Percentiles rank a stretch among this genome's conserved stretches.
Conservation (phyloP, 2,329 filamentous ascomycete species). For the Diplodia mutila region DNA sequence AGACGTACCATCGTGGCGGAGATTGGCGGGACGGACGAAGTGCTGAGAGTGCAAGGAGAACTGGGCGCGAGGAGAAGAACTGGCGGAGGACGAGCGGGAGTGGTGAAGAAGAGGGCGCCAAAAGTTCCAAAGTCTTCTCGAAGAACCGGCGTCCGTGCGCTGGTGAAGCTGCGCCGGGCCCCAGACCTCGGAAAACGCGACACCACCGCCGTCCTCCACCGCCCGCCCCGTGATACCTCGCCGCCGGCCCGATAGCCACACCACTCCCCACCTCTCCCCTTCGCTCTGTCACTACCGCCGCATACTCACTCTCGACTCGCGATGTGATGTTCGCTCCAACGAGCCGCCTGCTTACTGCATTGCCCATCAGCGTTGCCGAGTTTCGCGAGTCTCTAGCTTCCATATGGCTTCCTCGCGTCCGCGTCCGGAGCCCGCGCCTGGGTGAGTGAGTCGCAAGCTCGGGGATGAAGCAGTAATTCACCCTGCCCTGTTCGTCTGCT, state of each 20-base stretch:
- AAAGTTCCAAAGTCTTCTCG: constrained; percentile 20
- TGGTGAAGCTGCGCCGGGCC: constrained; percentile 3
- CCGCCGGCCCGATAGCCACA: constrained; percentile 9
- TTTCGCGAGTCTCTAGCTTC: constrained; percentile 23
- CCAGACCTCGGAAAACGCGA: constrained; percentile 21
- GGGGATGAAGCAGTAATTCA: not conserved
- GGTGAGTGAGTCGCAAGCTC: constrained; percentile 19
- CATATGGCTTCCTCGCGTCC: constrained; percentile 26
- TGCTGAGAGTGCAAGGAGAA: not conserved
- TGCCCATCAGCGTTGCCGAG: constrained; percentile 24
- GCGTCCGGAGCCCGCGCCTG: constrained; percentile 24
- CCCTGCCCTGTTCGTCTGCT: not conserved
- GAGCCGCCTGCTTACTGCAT: constrained; percentile 12
- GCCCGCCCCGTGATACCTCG: constrained; percentile 12
- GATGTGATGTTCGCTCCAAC: constrained; percentile 26
- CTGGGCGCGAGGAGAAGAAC: constrained; percentile 2
- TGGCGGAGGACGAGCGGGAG: not conserved
- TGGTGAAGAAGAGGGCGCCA: constrained; percentile 17
- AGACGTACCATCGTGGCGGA: constrained; percentile 27
- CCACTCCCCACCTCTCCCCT: not conserved
- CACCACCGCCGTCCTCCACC: not conserved
- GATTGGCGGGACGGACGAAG: not conserved
- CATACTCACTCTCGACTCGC: not conserved
- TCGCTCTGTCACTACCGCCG: not conserved
- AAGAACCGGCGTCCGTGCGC: constrained; percentile 15